Conservation (phyloP, 768 basidiomycete genomes). For the Trametes punicea region DNA sequence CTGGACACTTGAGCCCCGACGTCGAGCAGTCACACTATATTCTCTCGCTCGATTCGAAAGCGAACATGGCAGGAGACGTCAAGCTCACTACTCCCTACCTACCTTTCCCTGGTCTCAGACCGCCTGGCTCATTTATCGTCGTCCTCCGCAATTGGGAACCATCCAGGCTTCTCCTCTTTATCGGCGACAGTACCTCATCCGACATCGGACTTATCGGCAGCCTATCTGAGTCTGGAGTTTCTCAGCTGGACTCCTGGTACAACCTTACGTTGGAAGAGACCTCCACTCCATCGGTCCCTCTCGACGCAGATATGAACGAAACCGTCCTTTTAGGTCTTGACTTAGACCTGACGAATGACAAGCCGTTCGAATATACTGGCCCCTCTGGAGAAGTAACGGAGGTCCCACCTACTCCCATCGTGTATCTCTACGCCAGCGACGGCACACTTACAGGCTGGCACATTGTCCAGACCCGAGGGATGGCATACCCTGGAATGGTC, state of each 20-base stretch:
- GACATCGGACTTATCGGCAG: constrained; percentile 47
- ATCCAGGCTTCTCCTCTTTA: constrained; percentile 39
- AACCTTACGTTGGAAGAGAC: constrained; percentile 48
- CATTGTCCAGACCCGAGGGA: constrained; percentile 52
- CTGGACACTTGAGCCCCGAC: constrained; percentile 38
- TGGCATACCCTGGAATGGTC: constrained; percentile 56
- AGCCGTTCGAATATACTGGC: constrained; percentile 36
- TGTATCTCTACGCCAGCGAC: constrained; percentile 77
- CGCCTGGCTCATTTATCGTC: constrained; percentile 42
- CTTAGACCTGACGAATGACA: constrained; percentile 57
- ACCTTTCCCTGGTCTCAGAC: constrained; percentile 44
- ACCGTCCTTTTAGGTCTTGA: constrained; percentile 64
- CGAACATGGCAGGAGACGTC: constrained; percentile 35
- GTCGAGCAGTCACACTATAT: constrained; percentile 42
- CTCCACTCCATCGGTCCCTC: constrained; percentile 56
- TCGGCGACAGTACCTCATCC: constrained; percentile 49
- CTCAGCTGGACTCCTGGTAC: constrained; percentile 38
- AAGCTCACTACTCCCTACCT: constrained; percentile 39
- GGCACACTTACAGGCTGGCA: constrained; percentile 76
- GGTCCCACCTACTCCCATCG: constrained; percentile 52
- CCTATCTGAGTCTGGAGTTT: constrained; percentile 18
- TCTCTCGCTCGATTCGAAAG: constrained; percentile 41
- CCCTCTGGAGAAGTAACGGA: constrained; percentile 41
- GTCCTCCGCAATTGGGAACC: constrained; percentile 44
- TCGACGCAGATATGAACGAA: constrained; percentile 68